Base-by-base conservation (phyloP, 495 filamentous ascomycete genomes). In the Neurospora hispaniola region DNA sequence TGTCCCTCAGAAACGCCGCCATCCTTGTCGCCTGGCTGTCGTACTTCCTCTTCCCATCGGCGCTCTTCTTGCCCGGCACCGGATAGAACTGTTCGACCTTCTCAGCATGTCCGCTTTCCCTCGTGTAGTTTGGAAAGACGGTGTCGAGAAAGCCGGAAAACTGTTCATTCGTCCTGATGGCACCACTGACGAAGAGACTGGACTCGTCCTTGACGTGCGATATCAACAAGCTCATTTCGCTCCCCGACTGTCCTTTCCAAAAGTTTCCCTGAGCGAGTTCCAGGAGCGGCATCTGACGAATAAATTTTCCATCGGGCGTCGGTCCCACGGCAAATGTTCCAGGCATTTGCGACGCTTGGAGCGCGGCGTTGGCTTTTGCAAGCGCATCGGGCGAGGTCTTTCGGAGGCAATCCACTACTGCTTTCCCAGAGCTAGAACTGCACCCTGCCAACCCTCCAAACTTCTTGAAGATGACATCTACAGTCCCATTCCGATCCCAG, bases 91-190 rank as follows among this genome's bases (percentile, higher is more conserved):
- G 66, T 40, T 81, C 77, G 40, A 84, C 75, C 27, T 76, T 74
- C 11, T 72, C 73, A 41, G 75, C 81, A 27, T 84, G 68, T n/a
- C 80, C 82, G 18, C 71, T 74, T 10, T 73, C 48, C 42, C 72
- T 70, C 14, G 82, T 80, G 72, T 84, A 82, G 20, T 80, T 74
- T 7, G 82, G 81, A 35, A 84, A 84, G 23, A 84, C 73, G 42
- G 80, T 74, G 44, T 85, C 80, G 35, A 87, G 75, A 75, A 84
- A 86, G n/a, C 74, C 78, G 44, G 82, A 82, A 80, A 88, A 89
- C 70, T 88, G 81, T 27, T 82, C 81, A 46, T 88, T 84, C 23
- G 86, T 86, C 31, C 81, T 83, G 35, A 88, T 82, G 76, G 85
- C 77, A 70, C 81, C 79, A 70, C 75, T 76, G 3, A 81, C 80